A percentile compares a stretch with the other conserved stretches of the same genome.
Evolutionary conservation across 345 rosid genomes (phyloP).

Genomic region (Boechera retrofracta): DNA sequence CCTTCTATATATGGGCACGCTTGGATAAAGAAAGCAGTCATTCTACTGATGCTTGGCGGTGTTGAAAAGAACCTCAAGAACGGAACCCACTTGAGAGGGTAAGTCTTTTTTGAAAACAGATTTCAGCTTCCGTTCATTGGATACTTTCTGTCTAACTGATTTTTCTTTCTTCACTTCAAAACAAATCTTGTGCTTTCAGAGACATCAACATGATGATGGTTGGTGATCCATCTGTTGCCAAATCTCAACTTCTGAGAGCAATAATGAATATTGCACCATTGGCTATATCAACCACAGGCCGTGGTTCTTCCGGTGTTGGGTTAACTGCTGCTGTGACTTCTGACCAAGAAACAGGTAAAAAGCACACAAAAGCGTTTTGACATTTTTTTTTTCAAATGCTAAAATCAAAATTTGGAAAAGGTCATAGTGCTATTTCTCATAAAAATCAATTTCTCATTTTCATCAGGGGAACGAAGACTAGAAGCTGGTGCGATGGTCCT

Average conservation of each 20-base stretch:
- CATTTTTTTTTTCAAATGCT: not conserved
- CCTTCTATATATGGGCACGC: slow-evolving; percentile 96
- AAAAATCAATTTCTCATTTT: slow-evolving; percentile 19
- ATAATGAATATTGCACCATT: slow-evolving; percentile 98
- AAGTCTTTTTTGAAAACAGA: slow-evolving; percentile 18
- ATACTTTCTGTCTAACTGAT: not conserved
- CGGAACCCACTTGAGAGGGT: slow-evolving; percentile 99
- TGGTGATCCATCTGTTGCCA: slow-evolving; percentile 99
- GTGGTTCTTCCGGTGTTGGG: slow-evolving; percentile 99
- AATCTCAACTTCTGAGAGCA: slow-evolving; percentile 96
- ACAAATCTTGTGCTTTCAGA: slow-evolving; percentile 48
- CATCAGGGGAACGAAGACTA: slow-evolving; percentile 91
- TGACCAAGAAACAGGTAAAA: slow-evolving; percentile 96
- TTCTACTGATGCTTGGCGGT: slow-evolving; percentile 94
- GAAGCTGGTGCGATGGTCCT: slow-evolving; percentile 99
- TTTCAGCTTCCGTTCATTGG: not conserved
- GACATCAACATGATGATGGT: slow-evolving; percentile 99
- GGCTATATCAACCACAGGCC: slow-evolving; percentile 98
- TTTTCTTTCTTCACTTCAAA: not conserved
- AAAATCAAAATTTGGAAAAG: not conserved
- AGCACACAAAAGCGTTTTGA: not conserved
- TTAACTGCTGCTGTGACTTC: slow-evolving; percentile 99
- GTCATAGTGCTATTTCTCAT: slow-evolving; percentile 21
- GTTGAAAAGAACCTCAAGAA: slow-evolving; percentile 92
- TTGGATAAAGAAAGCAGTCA: slow-evolving; percentile 97